A percentile compares a stretch with the other conserved stretches of the same genome.
Evolutionary conservation across 1,139 yeast species (phyloP).

Genomic region (Yamadazyma sp.): DNA sequence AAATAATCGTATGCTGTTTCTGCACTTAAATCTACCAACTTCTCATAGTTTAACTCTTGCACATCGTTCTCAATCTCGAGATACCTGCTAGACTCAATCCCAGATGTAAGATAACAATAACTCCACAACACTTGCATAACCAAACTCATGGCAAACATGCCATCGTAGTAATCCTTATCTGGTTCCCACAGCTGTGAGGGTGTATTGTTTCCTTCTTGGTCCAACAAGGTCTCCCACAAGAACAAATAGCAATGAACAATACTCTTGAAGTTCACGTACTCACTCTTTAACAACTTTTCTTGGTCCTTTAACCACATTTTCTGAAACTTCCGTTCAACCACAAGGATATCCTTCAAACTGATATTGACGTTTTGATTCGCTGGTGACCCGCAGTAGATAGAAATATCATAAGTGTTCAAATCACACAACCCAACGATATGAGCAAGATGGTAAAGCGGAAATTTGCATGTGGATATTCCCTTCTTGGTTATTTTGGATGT

Average conservation of each 20-base stretch:
- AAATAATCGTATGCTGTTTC: slow-evolving; percentile 39
- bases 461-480: slow-evolving; percentile 19
- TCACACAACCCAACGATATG: slow-evolving; percentile 65
- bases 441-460: slow-evolving; percentile 66
- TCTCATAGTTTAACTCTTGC: slow-evolving; percentile 18
- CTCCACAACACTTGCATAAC: slow-evolving; percentile 53
- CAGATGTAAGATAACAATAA: slow-evolving; percentile 41
- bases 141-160: slow-evolving; percentile 45
- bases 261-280: slow-evolving; percentile 36
- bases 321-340: slow-evolving; percentile 51
- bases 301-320: slow-evolving; percentile 43
- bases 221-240: slow-evolving; percentile 60
- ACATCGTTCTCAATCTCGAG: slow-evolving; percentile 19
- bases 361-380: slow-evolving; percentile 78
- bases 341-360: slow-evolving; percentile 50
- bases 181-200: slow-evolving; percentile 18
- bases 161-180: slow-evolving; percentile 38
- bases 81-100: slow-evolving; percentile 36
- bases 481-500: slow-evolving; percentile 11
- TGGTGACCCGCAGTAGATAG: slow-evolving; percentile 80
- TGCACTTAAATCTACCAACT: slow-evolving; percentile 23
- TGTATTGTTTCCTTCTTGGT: slow-evolving; percentile 33
- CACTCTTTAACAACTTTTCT: slow-evolving; percentile 24
- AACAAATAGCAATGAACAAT: slow-evolving; percentile 65
- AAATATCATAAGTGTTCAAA: slow-evolving; percentile 73